Base-by-base conservation (phyloP, 441 rosid species). In the Lepidium campestre region DNA sequence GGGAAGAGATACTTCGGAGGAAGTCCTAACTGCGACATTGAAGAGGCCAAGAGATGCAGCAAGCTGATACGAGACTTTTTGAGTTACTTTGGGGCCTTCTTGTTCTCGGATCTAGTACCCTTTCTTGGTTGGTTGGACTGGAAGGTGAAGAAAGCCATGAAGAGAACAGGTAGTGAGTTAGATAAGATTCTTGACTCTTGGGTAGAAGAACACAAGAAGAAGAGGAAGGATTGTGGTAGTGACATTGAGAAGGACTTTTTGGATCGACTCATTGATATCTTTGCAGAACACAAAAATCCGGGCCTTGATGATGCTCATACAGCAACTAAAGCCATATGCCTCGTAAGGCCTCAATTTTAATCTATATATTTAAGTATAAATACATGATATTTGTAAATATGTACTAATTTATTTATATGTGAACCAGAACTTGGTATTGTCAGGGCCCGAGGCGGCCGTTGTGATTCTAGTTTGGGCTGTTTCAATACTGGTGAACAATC, bases 131-230 rank as follows among this genome's bases (percentile, higher is more conserved):
- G 77, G 77, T 48, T 79, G 42, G 91, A 86, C 45, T 77, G 74
- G n/a, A 84, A 79, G n/a, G 23, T 56, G 8, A 41, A 62, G 44
- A 73, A 36, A 20, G 62, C 29, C 23, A 82, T 85, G 87, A 76
- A 50, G 55, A 73, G 52, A 56, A 77, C 70, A 0, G 67, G 71
- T 5, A 62, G 46, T 56, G 76, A 67, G 57, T 29, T 78, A 3
- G 82, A 83, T 19, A 6, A 1, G 4, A 1, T 75, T 5, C 4
- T 65, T 2, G 75, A 49, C 15, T 61, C 36, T 9, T 81, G 86
- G 90, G 57, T 80, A 7, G 59, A 79, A 46, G 85, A 83, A 56
- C 83, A 79, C 37, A 76, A 76, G 47, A 53, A 67, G 48, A 85
- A 31, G 64, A 74, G 65, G 44, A 32, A 6, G 27, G 27, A 15